Conservation (phyloP, 495 filamentous ascomycete species). For the Geopyxis carbonaria region DNA sequence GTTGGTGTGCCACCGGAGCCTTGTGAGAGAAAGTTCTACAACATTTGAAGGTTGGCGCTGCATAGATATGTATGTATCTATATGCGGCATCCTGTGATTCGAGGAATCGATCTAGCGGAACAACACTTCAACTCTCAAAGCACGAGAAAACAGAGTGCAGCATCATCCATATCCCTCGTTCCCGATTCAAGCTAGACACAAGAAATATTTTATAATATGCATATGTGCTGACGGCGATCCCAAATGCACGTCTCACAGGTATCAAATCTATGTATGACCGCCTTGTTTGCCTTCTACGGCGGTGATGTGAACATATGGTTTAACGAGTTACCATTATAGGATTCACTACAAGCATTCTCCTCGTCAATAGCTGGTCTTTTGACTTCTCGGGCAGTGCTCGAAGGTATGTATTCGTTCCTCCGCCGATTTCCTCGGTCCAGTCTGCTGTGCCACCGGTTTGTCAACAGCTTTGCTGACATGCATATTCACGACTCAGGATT, state of each 20-base stretch:
- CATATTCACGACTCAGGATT: constrained; percentile 37
- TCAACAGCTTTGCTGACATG: no score
- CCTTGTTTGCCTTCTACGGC: background rate
- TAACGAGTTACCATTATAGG: constrained; percentile 31
- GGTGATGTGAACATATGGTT: background rate
- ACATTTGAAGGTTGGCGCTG: no score
- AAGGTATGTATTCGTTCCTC: constrained; percentile 48
- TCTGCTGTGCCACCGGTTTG: no score
- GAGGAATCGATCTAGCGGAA: no score
- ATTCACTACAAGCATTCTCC: constrained; percentile 90
- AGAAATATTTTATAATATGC: background rate
- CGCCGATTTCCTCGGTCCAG: no score
- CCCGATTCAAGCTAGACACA: constrained; percentile 7
- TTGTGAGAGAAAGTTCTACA: no score
- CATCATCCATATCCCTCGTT: background rate
- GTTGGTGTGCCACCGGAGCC: no score
- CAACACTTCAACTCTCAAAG: background rate
- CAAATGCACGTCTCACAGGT: constrained; percentile 31
- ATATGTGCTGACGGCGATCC: background rate
- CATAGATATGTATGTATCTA: no score
- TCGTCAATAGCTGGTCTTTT: constrained; percentile 82
- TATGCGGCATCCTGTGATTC: no score
- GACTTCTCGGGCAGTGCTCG: constrained; percentile 72
- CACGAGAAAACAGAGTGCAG: no score
- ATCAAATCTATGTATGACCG: constrained; percentile 50